phyloP scores from a whole-genome alignment of 257 asterid species.

The Prunella vulgaris region DNA sequence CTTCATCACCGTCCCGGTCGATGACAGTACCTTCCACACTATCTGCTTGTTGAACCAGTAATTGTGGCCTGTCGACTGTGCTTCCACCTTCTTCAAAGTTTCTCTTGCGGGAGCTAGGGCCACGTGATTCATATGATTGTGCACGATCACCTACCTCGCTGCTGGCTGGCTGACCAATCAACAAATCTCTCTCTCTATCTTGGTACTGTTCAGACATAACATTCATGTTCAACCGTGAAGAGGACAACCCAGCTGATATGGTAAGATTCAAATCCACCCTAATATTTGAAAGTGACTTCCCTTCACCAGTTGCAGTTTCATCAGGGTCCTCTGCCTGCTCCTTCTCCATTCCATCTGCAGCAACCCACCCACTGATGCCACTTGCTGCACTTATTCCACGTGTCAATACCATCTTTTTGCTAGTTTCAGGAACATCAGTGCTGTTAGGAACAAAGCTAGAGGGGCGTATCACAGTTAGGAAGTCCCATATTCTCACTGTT shows the following conservation, averaged over 20 bases:
- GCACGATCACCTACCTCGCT: slow-evolving; percentile 99
- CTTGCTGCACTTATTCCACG: slow-evolving; percentile 99
- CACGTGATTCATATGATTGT: slow-evolving; percentile 89
- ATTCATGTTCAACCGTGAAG: slow-evolving; percentile 57
- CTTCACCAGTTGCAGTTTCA: slow-evolving; percentile 84
- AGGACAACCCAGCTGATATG: slow-evolving; percentile 72
- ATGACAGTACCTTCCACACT: slow-evolving; percentile 97
- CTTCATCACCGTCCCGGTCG: slow-evolving; percentile 97
- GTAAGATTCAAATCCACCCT: slow-evolving; percentile 88
- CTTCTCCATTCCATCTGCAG: slow-evolving; percentile 65
- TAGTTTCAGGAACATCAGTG: slow-evolving; percentile 72
- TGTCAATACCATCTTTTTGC: slow-evolving; percentile 81
- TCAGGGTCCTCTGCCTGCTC: slow-evolving; percentile 78
- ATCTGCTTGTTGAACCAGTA: slow-evolving; percentile 71
- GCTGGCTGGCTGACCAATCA: slow-evolving; percentile 80
- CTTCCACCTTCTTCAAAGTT: slow-evolving; percentile 97
- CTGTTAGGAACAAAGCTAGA: slow-evolving; percentile 68
- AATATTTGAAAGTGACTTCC: slow-evolving; percentile 71
- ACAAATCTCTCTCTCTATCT: slow-evolving; percentile 52
- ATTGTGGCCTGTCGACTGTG: slow-evolving; percentile 82
- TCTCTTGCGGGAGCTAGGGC: slow-evolving; percentile 93
- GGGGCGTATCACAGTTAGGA: slow-evolving; percentile 77
- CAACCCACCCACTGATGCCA: slow-evolving; percentile 95
- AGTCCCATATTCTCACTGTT: slow-evolving; percentile 92
- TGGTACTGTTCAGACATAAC: slow-evolving; percentile 48